Percentiles rank a stretch among this genome's conserved stretches.
These are phyloP conservation scores for Aphanomyces euteiches DNA, from an alignment of 352 stramenopile genomes.

Conservation along the genomic window DNA sequence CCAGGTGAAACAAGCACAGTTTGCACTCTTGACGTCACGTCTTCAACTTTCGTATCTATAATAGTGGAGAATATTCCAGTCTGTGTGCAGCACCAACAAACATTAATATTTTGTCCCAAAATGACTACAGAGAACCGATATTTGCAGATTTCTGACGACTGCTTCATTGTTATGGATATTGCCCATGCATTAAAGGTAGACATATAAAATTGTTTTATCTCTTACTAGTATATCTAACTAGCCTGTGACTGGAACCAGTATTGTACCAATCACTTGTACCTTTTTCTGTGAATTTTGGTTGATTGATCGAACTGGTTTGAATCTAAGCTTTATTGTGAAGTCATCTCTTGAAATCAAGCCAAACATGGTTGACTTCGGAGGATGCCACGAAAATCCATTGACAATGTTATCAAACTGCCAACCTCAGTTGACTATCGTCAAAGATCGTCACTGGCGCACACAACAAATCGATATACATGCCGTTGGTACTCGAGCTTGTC, in stretches of 20 bases:
- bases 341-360: background rate
- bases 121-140: background rate
- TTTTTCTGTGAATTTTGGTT: slow-evolving; percentile 84
- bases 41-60: no score
- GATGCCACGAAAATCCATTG: background rate
- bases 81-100: no score
- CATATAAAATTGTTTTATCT: background rate
- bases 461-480: slow-evolving; percentile 5
- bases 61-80: no score
- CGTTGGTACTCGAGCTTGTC: slow-evolving; percentile 9
- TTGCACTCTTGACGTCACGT: no score
- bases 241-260: background rate
- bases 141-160: background rate
- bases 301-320: slow-evolving; percentile 72
- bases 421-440: background rate
- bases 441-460: slow-evolving; percentile 27
- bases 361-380: background rate
- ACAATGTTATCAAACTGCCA: slow-evolving; percentile 14
- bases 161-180: slow-evolving; percentile 18
- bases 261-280: slow-evolving; percentile 59
- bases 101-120: slow-evolving; percentile 21
- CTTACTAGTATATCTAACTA: no score
- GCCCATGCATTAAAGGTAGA: slow-evolving; percentile 5
- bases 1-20: no score
- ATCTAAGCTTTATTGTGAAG: slow-evolving; percentile 51